These are phyloP conservation scores for Xylariaceae sp. DNA, from an alignment of 2,329 filamentous ascomycete species.

Conservation along the genomic window DNA sequence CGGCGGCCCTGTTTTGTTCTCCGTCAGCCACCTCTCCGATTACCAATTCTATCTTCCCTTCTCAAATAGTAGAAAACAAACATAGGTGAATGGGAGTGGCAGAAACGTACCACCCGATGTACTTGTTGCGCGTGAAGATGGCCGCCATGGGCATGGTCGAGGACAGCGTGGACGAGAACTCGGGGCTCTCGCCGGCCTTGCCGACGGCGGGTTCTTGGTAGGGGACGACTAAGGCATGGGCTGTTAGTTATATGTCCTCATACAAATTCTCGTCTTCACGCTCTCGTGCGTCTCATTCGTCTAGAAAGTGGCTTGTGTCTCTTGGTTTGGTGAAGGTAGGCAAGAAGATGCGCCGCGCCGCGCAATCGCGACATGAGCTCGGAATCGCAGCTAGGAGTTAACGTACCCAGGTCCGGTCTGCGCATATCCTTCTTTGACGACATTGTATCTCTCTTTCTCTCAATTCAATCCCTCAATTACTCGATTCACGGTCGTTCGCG, in stretches of 20 bases:
- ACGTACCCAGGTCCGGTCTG: conserved; percentile 64
- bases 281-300: no score
- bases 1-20: conserved; percentile 59
- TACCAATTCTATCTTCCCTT: no score
- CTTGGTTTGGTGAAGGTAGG: background rate
- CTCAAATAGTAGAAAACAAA: no score
- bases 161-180: conserved; percentile 65
- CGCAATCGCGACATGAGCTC: background rate
- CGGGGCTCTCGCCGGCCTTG: conserved; percentile 56
- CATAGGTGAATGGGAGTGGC: background rate
- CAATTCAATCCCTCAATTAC: background rate
- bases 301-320: no score
- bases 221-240: conserved; percentile 63
- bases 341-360: conserved; percentile 8
- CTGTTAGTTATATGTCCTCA: no score
- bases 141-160: conserved; percentile 93
- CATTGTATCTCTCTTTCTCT: conserved; percentile 35
- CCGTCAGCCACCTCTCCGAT: no score
- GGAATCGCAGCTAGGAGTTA: background rate
- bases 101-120: conserved; percentile 48
- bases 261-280: no score
- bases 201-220: conserved; percentile 67
- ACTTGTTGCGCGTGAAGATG: conserved; percentile 90
- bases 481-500: no score
- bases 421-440: conserved; percentile 71